These are phyloP conservation scores for Phytophthora quininea DNA, from an alignment of 352 stramenopile species.

Conservation along the genomic window DNA sequence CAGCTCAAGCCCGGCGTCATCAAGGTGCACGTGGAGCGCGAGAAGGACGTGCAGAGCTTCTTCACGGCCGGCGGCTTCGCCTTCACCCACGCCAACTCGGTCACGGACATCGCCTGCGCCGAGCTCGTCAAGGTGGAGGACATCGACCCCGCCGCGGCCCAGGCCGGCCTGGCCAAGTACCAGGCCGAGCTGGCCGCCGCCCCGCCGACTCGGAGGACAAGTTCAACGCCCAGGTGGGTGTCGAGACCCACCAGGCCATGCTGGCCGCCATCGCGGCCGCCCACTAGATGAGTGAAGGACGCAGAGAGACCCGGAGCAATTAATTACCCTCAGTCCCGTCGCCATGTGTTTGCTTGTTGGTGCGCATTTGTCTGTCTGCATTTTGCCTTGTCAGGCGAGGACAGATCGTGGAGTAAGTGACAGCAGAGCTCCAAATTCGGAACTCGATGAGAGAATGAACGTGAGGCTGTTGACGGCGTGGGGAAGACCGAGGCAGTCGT, in stretches of 20 bases:
- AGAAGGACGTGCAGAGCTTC: slow-evolving; percentile 95
- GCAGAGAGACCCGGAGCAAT: slow-evolving; percentile 16
- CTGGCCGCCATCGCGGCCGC: slow-evolving; percentile 81
- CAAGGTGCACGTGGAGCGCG: slow-evolving; percentile 84
- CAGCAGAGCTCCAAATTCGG: not conserved
- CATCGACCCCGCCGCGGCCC: slow-evolving; percentile 91
- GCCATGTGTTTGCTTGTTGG: slow-evolving; percentile 20
- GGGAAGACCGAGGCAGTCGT: not conserved
- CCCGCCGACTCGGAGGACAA: slow-evolving; percentile 89
- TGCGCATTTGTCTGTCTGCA: not conserved
- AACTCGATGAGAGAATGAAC: not conserved
- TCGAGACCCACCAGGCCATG: slow-evolving; percentile 95
- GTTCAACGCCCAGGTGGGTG: slow-evolving; percentile 95
- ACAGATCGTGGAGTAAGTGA: too few relatives aligned
- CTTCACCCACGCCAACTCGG: slow-evolving; percentile 95
- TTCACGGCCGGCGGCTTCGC: slow-evolving; percentile 98
- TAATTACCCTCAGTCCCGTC: slow-evolving; percentile 38
- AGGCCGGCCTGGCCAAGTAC: slow-evolving; percentile 91
- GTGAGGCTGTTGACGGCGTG: not conserved
- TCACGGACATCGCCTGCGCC: slow-evolving; percentile 97
- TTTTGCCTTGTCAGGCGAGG: not conserved
- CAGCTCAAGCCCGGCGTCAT: slow-evolving; percentile 97
- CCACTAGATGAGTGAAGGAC: slow-evolving; percentile 37
- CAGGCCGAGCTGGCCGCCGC: slow-evolving; percentile 85
- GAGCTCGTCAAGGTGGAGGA: slow-evolving; percentile 98